These are phyloP conservation scores for Candida quercuum DNA, from an alignment of 805 yeast genomes.

Conservation along the genomic window DNA sequence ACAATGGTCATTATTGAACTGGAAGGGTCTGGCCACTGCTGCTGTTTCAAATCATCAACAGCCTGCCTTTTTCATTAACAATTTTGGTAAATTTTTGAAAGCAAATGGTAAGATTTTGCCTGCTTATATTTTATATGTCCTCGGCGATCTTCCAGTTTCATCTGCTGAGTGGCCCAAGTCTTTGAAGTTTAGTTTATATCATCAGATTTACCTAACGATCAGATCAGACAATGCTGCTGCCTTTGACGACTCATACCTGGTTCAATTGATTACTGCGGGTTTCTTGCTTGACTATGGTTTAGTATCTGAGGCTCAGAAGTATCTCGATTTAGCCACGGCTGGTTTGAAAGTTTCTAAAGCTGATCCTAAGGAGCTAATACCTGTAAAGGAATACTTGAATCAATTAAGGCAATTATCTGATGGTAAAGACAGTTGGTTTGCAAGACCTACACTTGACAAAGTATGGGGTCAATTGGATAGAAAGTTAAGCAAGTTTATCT, in stretches of 20 bases:
- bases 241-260: slow-evolving; percentile 6
- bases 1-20: slow-evolving; percentile 23
- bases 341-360: slow-evolving; percentile 34
- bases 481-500: slow-evolving; percentile 69
- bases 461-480: slow-evolving; percentile 89
- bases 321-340: slow-evolving; percentile 46
- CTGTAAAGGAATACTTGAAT: slow-evolving; percentile 33
- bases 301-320: slow-evolving; percentile 53
- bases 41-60: slow-evolving; percentile 32
- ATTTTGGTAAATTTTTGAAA: slow-evolving; percentile 45
- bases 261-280: slow-evolving; percentile 64
- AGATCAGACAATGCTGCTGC: slow-evolving; percentile 19
- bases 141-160: slow-evolving; percentile 42
- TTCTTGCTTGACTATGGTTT: slow-evolving; percentile 64
- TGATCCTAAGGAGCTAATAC: slow-evolving; percentile 28
- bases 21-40: slow-evolving; percentile 43
- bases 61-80: slow-evolving; percentile 37
- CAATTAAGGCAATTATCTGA: slow-evolving; percentile 40
- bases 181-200: slow-evolving; percentile 24
- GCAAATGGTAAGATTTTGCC: slow-evolving; percentile 29
- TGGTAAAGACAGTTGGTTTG: slow-evolving; percentile 70
- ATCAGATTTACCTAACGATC: slow-evolving; percentile 23
- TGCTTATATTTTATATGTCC: slow-evolving; percentile 39
- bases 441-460: slow-evolving; percentile 69
- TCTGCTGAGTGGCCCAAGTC: slow-evolving; percentile 12